Percentiles rank a stretch among this genome's conserved stretches.
These are phyloP conservation scores for Arthrobotrys pseudoclavata DNA, from an alignment of 2,329 filamentous ascomycete genomes.

Conservation along the genomic window DNA sequence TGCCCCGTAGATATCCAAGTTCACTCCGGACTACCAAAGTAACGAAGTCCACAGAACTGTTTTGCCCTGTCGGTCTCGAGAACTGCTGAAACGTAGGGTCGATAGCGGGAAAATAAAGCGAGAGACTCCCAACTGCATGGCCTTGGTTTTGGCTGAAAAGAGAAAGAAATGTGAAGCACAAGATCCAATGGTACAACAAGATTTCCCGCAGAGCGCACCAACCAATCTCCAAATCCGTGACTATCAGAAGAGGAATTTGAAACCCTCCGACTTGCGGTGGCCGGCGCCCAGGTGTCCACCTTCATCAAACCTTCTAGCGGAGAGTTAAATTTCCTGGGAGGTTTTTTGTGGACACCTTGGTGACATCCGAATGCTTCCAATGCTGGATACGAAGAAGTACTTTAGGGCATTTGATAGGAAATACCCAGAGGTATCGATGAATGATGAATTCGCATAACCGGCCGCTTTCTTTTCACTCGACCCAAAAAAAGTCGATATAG, in stretches of 20 bases:
- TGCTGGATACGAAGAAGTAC: slow-evolving; percentile 22
- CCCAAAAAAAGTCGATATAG: slow-evolving; percentile 24
- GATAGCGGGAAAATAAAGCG: slow-evolving; percentile 49
- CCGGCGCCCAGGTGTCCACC: slow-evolving; percentile 51
- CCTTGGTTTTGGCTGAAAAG: slow-evolving; percentile 42
- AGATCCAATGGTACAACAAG: slow-evolving; percentile 51
- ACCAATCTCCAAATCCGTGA: slow-evolving; percentile 36
- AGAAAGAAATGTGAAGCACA: slow-evolving; percentile 57
- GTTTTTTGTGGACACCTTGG: slow-evolving; percentile 39
- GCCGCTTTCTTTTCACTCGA: slow-evolving; percentile 14
- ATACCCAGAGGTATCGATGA: slow-evolving; percentile 10
- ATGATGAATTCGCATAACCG: slow-evolving; percentile 23
- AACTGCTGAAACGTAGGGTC: slow-evolving; percentile 18
- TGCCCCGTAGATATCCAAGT: slow-evolving; percentile 7
- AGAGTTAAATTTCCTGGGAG: slow-evolving; percentile 54
- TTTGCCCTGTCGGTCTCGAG: slow-evolving; percentile 22
- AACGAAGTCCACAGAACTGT: slow-evolving; percentile 17
- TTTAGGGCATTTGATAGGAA: slow-evolving; percentile 8
- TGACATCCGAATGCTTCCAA: slow-evolving; percentile 26
- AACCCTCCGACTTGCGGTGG: slow-evolving; percentile 59
- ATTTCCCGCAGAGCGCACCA: slow-evolving; percentile 37
- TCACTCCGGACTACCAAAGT: slow-evolving; percentile 19
- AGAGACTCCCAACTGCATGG: slow-evolving; percentile 25
- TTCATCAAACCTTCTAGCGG: slow-evolving; percentile 49
- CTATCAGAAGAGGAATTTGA: slow-evolving; percentile 38